Evolutionary conservation across 2,329 filamentous ascomycete species (phyloP), one percentile per base, ranked within the genome.

Genomic region (Penicillium expansum): DNA sequence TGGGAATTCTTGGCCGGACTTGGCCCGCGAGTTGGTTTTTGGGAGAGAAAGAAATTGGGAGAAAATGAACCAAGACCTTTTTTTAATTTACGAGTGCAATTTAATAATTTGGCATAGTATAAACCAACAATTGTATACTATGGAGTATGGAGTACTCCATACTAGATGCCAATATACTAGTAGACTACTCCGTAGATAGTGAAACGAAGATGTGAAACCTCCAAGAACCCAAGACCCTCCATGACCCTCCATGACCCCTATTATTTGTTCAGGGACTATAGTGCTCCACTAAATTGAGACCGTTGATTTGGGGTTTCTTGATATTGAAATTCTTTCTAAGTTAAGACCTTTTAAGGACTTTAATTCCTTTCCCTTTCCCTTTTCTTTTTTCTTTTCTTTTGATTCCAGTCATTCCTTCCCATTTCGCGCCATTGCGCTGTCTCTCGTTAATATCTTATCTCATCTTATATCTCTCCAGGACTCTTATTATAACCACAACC

Each of bases 361-460:
- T 41, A 42, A 32, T n/a, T 18, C 10, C 33, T 48, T 18, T 52
- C 14, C 39, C 22, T 18, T 8, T 22, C n/a, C n/a, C n/a, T n/a
- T n/a, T n/a, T n/a, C n/a, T n/a, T 18, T 9, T 43, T 11, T 51
- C 29, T 27, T 42, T 42, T 16, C 14, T 27, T 27, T 33, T 14
- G 20, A 1, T 33, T 52, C 9, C 27, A 44, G 39, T 61, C 54
- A 59, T 59, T 63, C 55, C 52, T 59, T 56, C 52, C n/a, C 10
- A 14, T 27, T 33, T 33, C 45, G 53, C 58, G 62, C 60, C 35
- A 10, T 58, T 56, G 55, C 59, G 57, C 63, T 59, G 63, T 63
- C 68, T 56, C 54, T 69, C 69, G 48, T 61, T 67, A 35, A 11
- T 20, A 14, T n/a, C 27, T 7, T n/a, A 20, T 47, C 20, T 24